Evolutionary conservation across 208 protist species (phyloP), one percentile per base, ranked within the genome.

Genomic region (Trypanosoma scelopori): DNA sequence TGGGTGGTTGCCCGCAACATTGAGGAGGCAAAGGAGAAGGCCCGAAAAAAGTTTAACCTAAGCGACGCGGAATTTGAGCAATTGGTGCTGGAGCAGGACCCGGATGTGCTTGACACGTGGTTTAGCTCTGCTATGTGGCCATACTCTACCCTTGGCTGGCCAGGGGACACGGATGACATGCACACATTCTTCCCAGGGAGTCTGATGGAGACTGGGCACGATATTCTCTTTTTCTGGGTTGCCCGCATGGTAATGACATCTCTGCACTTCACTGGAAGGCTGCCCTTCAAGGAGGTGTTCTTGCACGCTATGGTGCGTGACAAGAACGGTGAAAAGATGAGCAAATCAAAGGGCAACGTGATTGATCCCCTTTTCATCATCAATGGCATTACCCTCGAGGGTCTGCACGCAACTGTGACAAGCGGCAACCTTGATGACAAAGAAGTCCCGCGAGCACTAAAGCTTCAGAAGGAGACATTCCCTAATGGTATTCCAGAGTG

Each of bases 191-290:
- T 98, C 78, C 99, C 99, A 42, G 97, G 79, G 35, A 71, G 78
- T 20, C 61, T 99, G 9, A 92, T 99, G 60, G 99, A 99, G 85
- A 99, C 99, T 20, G 99, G 99, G 22, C 74, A 94, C 55, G 99
- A 99, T 82, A 99, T 99, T 71, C 64, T 99, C 25, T 99, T 99
- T 88, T 99, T 99, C 87, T 99, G 99, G 99, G 99, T 99, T 5
- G 99, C 99, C 18, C 83, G 99, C 62, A 99, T 99, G 99, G 98
- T 99, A n/a, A 99, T 99, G 98, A 94, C 99, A 53, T 97, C 97
- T 50, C 76, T 98, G 12, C 76, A 98, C 65, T 87, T 99, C 27
- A 99, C 92, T 15, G 92, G 81, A 28, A 64, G 98, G 72, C 82
- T 98, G 28, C 98, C 98, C n/a, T 99, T 99, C 81, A 85, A 87